Evolutionary conservation across 2,329 filamentous ascomycete genomes (phyloP).

Genomic region (Fusarium scirpi): DNA sequence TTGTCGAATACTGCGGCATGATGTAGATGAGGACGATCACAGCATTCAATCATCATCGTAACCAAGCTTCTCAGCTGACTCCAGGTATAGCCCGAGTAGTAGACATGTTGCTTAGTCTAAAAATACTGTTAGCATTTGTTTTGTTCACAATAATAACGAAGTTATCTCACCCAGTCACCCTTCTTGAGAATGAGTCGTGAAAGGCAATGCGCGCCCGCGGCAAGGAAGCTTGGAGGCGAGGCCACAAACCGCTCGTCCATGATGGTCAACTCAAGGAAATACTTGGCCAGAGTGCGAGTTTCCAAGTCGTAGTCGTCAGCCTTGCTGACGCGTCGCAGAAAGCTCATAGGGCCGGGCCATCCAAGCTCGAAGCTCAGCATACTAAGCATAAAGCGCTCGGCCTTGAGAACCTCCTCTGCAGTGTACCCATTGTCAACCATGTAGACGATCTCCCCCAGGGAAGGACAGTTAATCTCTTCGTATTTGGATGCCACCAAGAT

Average conservation of each 20-base stretch:
- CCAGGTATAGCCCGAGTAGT: slow-evolving; percentile 95
- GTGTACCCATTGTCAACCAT: slow-evolving; percentile 97
- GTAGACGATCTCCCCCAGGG: slow-evolving; percentile 93
- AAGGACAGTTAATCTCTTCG: slow-evolving; percentile 98
- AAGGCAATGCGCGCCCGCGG: slow-evolving; percentile 92
- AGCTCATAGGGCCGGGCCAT: slow-evolving; percentile 99
- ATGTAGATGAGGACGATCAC: slow-evolving; percentile 81
- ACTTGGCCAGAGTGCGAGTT: slow-evolving; percentile 94
- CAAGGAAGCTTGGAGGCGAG: slow-evolving; percentile 88
- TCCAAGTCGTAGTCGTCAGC: slow-evolving; percentile 98
- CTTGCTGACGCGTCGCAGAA: slow-evolving; percentile 95
- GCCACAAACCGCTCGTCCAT: slow-evolving; percentile 99
- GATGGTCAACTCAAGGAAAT: slow-evolving; percentile 95
- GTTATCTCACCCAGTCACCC: slow-evolving; percentile 85
- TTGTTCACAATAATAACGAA: not conserved
- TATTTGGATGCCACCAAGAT: slow-evolving; percentile 98
- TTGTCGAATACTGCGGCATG: slow-evolving; percentile 92
- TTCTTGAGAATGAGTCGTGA: slow-evolving; percentile 90
- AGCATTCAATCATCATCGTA: slow-evolving; percentile 86
- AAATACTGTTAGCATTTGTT: slow-evolving; percentile 51
- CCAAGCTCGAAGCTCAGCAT: slow-evolving; percentile 96
- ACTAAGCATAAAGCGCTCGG: slow-evolving; percentile 96
- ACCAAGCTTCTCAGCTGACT: slow-evolving; percentile 83
- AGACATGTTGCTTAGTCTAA: slow-evolving; percentile 83
- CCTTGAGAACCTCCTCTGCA: slow-evolving; percentile 93